These are phyloP conservation scores for Colletotrichum liaoningense DNA, from an alignment of 2,329 filamentous ascomycete genomes.

Conservation along the genomic window DNA sequence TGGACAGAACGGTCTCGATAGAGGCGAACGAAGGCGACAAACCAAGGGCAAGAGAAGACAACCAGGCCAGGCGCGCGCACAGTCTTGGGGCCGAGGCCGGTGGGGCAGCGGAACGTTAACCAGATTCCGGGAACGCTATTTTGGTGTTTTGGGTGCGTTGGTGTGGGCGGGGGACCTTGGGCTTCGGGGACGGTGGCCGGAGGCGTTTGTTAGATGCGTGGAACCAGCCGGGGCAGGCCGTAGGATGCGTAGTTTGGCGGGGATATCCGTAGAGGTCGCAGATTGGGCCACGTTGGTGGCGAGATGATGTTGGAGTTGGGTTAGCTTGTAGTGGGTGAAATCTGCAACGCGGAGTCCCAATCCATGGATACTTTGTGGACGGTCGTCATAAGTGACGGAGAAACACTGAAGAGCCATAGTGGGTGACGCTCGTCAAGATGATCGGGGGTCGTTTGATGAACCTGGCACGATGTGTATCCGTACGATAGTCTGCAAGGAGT, in stretches of 20 bases:
- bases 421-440: neutral
- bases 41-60: neutral
- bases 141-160: neutral
- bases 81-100: neutral
- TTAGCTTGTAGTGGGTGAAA: neutral
- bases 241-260: neutral
- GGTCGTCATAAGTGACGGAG: neutral
- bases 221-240: neutral
- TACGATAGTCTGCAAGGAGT: neutral
- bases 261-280: neutral
- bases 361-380: neutral
- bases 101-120: conserved; percentile 5
- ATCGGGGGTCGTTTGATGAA: neutral
- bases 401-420: no score
- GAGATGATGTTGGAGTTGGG: neutral
- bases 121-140: conserved; percentile 23
- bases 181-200: neutral
- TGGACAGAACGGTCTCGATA: neutral
- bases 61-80: neutral
- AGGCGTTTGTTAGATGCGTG: neutral
- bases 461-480: neutral
- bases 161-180: neutral
- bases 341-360: neutral
- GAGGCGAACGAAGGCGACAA: neutral
- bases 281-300: neutral